A percentile compares a stretch with the other conserved stretches of the same genome.
Conservation (phyloP, 2,329 filamentous ascomycete genomes). For the Blastomyces percursus region DNA sequence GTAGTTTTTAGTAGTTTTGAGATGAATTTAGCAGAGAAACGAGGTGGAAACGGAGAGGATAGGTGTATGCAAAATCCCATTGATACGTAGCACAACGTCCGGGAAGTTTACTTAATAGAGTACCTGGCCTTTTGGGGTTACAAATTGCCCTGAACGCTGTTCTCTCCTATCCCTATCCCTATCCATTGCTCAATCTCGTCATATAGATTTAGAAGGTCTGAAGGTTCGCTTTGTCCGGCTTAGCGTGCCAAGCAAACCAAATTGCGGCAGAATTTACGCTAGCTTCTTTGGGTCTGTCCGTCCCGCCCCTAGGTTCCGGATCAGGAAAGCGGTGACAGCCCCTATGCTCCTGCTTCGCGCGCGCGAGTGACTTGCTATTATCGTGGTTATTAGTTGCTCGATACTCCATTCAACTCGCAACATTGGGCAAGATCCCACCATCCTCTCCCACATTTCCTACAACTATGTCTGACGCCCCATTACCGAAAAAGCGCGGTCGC, state of each 20-base stretch:
- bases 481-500: constrained; percentile 12
- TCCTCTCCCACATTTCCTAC: neutral
- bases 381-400: too few species aligned
- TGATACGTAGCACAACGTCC: neutral
- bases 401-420: neutral
- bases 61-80: neutral
- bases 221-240: too few species aligned
- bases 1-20: neutral
- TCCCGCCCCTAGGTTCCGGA: neutral
- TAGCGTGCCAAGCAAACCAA: neutral
- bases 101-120: neutral
- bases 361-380: too few species aligned
- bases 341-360: neutral
- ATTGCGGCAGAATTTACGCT: neutral
- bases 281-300: neutral
- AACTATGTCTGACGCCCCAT: neutral
- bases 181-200: too few species aligned
- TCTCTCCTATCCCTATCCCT: too few species aligned
- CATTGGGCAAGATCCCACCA: neutral
- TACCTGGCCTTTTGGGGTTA: too few species aligned
- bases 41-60: neutral
- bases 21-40: neutral
- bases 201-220: too few species aligned
- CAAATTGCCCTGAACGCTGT: too few species aligned
- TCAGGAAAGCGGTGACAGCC: neutral